Base-by-base conservation (phyloP, 2,329 filamentous ascomycete genomes). In the Aspergillus oerlinghausenensis region DNA sequence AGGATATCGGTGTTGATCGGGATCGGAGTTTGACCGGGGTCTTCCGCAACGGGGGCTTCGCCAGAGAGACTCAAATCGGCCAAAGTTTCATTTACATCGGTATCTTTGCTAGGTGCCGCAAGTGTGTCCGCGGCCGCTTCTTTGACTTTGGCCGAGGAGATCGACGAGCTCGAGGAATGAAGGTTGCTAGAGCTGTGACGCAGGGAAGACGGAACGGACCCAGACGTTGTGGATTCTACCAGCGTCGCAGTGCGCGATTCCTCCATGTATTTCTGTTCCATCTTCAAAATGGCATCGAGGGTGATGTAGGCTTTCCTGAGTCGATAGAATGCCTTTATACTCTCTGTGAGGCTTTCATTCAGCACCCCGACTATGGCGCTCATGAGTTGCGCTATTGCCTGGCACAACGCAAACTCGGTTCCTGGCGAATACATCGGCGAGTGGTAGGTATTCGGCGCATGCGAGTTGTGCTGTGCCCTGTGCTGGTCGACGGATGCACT, bases 341-440 rank as follows among this genome's bases (percentile, higher is more conserved):
- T 91, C 72, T 97, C 94, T 0, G 92, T 93, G 65, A 97, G 76
- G 70, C 90, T 96, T 77, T 97, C 94, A 63, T 95, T 95, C 65
- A 97, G 77, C 17, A 97, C 90, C 0, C 86, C 90, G 0, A 97
- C 86, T 1, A 99, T 88, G 0, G 92, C 92, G 55, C 85, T 84
- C 88, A 97, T 96, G 60, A 97, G 80, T 73, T 96, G 90, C 1
- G 90, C 84, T 76, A 97, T 87, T 4, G 92, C 90, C 58, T 91
- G 84, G 58, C 91, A 89, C 3, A 97, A 79, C 2, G 90, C 85
- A 70, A 89, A 97, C 75, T 99, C 93, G 4, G 88, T 89, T 1
- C 94, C 94, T 0, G 89, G 82, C 0, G 89, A 86, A 66, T 96
- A 97, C 25, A 96, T 86, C 50, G 77, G 75, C 57, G 80, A 87